phyloP scores from a whole-genome alignment of 179 eudicot genomes.

The Spergularia azorica region DNA sequence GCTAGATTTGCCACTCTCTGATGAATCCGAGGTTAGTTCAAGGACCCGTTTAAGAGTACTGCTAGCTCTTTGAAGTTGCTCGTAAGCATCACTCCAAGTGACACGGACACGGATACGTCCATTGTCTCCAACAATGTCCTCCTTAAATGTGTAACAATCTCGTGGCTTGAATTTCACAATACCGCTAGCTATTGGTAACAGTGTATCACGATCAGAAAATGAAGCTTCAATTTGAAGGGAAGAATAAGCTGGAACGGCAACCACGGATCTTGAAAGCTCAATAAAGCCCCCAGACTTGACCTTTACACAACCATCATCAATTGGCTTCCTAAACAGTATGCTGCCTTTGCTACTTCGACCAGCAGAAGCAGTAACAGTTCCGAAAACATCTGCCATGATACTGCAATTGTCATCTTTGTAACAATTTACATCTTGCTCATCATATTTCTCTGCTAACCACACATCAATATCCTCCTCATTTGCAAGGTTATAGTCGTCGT shows the following conservation, averaged over 20 bases:
- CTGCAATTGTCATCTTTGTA: not conserved
- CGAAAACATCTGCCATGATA: not conserved
- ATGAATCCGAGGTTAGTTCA: too few species aligned
- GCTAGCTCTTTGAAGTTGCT: not conserved
- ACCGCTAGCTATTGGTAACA: not conserved
- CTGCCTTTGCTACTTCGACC: not conserved
- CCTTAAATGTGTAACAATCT: not conserved
- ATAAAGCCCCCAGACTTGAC: conserved; percentile 1
- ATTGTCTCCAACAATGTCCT: conserved; percentile 8
- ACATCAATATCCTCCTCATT: not conserved
- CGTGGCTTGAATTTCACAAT: not conserved
- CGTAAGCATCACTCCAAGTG: not conserved
- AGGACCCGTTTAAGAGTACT: too few species aligned
- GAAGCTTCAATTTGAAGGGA: conserved; percentile 8
- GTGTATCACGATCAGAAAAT: not conserved
- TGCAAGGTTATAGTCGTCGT: too few species aligned
- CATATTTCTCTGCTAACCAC: not conserved
- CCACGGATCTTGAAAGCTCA: conserved; percentile 17
- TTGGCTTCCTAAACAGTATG: not conserved
- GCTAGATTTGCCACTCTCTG: too few species aligned
- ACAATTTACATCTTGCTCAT: not conserved
- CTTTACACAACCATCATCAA: too few species aligned
- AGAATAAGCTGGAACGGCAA: conserved; percentile 13
- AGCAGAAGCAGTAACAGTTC: not conserved
- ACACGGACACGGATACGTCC: conserved; percentile 22